Evolutionary conservation across 805 yeast species (phyloP).

Genomic region (Ogataea pignaliae): DNA sequence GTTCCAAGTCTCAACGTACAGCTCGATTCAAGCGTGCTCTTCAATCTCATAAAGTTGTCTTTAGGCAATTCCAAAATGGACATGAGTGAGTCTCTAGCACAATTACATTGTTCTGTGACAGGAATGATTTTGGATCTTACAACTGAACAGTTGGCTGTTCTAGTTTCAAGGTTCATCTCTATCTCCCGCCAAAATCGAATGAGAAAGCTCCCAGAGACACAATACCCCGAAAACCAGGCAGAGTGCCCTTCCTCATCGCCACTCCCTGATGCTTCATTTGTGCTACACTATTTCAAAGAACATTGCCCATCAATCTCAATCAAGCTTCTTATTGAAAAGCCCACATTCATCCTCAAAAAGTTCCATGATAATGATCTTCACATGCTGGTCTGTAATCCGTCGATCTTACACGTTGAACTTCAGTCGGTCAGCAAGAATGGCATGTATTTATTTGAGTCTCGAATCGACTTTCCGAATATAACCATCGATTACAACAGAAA

Average conservation of each 20-base stretch:
- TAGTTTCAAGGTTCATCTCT: slow-evolving; percentile 14
- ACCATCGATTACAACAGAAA: slow-evolving; percentile 17
- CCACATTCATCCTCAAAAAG: slow-evolving; percentile 22
- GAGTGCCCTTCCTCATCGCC: neutral
- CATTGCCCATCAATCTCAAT: slow-evolving; percentile 19
- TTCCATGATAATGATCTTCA: slow-evolving; percentile 11
- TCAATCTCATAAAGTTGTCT: slow-evolving; percentile 13
- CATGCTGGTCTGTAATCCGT: slow-evolving; percentile 18
- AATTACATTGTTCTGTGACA: slow-evolving; percentile 36
- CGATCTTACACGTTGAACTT: slow-evolving; percentile 19
- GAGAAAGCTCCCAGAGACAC: neutral
- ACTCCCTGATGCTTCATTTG: neutral
- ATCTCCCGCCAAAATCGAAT: slow-evolving; percentile 1
- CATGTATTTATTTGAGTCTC: slow-evolving; percentile 6
- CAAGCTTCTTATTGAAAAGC: slow-evolving; percentile 26
- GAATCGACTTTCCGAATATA: slow-evolving; percentile 20
- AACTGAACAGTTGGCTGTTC: slow-evolving; percentile 34
- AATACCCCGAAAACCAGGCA: neutral
- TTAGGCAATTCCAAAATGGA: slow-evolving; percentile 12
- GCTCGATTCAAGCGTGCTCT: slow-evolving; percentile 16
- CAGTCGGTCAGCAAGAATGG: slow-evolving; percentile 4
- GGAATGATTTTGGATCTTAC: slow-evolving; percentile 43
- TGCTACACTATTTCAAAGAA: neutral
- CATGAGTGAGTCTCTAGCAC: slow-evolving; percentile 29
- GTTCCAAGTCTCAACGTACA: slow-evolving; percentile 26